Evolutionary conservation across 352 stramenopile genomes (phyloP).

Genomic region (Phytophthora aleatoria): DNA sequence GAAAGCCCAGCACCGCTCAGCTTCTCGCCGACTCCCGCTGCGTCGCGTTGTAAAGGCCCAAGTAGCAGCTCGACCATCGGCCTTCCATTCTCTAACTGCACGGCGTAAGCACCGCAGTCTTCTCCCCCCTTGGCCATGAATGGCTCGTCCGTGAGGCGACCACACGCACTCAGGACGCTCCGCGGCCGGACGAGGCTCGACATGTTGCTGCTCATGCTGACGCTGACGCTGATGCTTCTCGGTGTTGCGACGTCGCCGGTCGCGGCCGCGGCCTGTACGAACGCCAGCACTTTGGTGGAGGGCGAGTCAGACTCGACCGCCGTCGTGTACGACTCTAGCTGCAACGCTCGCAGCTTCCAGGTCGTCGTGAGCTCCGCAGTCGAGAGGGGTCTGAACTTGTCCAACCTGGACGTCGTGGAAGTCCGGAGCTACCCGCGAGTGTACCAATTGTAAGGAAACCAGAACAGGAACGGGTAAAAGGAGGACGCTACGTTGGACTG

Average conservation of each 20-base stretch:
- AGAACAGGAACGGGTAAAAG: background rate
- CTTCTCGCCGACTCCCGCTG: constrained; percentile 7
- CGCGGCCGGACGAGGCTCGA: constrained; percentile 8
- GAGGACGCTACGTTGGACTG: background rate
- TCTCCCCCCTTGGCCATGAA: constrained; percentile 21
- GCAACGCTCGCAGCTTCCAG: constrained; percentile 46
- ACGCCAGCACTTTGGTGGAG: constrained; percentile 50
- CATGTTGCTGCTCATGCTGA: constrained; percentile 11
- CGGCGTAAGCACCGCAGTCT: constrained; percentile 7
- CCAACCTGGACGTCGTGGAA: constrained; percentile 51
- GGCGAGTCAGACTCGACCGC: constrained; percentile 42
- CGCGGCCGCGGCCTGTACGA: constrained; percentile 27
- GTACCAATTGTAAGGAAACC: constrained; percentile 46
- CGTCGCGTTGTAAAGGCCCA: constrained; percentile 30
- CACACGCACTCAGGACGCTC: background rate
- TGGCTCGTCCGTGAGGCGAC: constrained; percentile 26
- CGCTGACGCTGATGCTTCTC: constrained; percentile 17
- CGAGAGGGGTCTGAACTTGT: constrained; percentile 67
- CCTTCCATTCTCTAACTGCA: constrained; percentile 27
- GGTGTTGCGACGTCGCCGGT: constrained; percentile 8
- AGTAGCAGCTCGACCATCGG: background rate
- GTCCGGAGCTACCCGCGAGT: constrained; percentile 60
- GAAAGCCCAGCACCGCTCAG: constrained; percentile 12
- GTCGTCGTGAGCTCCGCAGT: constrained; percentile 37
- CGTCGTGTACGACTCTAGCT: constrained; percentile 58